Evolutionary conservation across 225 moss, liverwort and hornwort species (phyloP), one percentile per base, ranked within the genome.

Genomic region (Lunularia cruciata): DNA sequence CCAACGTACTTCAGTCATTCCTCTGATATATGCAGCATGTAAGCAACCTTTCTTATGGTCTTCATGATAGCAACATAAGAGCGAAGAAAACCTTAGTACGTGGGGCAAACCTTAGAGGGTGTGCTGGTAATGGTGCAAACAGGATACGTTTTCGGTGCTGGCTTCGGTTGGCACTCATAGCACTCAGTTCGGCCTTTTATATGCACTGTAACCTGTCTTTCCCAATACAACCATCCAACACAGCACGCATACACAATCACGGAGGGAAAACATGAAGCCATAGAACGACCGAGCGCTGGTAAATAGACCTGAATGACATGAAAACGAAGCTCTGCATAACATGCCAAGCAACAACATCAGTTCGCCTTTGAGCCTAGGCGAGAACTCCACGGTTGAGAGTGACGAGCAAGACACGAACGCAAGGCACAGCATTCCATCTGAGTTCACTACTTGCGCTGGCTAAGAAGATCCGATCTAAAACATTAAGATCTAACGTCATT

Each of bases 91-190:
- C 9, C 34, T 19, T 38, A 40, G 30, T 18, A 69, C 39, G 40
- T 28, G 27, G 35, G 34, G 70, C 39, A 61, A 56, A 91, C 94
- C 94, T 93, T 93, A 18, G 98, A 90, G 19, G 98, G 98, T 57
- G 98, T 98, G 72, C 98, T 98, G 62, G 98, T 98, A 56, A 98
- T 98, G 3, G 98, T 98, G 71, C 98, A 98, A 71, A 98, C 92
- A 76, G 98, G 98, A 83, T 89, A 98, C 0, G 90, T 89, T 72
- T 93, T 98, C 7, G 98, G 98, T 60, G 93, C 91, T 57, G 98
- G 98, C 74, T 98, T 98, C 35, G 98, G 91, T 72, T 93, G 98
- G 74, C 98, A 98, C 74, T 98, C 93, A 48, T 98, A 98, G 71
- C 98, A 98, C 82, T 93, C 98, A 48, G 93, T 93, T 62, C 83